Base-by-base conservation (phyloP, 352 stramenopile genomes). In the Plasmopara muralis region DNA sequence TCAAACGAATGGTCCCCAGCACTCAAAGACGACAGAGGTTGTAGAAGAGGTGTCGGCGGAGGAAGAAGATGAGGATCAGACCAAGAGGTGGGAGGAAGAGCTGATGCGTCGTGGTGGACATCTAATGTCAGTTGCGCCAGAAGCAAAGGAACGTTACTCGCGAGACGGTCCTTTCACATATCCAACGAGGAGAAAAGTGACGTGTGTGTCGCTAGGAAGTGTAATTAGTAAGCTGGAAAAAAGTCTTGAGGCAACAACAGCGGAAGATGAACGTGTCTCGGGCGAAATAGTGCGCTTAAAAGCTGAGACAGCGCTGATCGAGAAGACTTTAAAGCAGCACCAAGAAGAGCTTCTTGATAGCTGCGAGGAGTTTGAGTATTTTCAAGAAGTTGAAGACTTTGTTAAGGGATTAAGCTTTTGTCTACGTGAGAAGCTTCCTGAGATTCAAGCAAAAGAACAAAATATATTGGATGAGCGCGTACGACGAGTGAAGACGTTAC, bases 301-400 rank as follows among this genome's bases (percentile, higher is more conserved):
- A 37, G 66, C 72, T 6, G 80, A 91, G 34, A 53, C 55, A 3
- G 47, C 60, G 30, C 52, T 82, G 9, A 61, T 84, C 5, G 55
- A 85, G 25, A 58, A 72, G 13, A 72, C 62, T 20, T 25, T 80
- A 4, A 45, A 62, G 20, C 33, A 77, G 28, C 73, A 91, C 43
- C 46, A 54, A 6, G 57, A 84, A 50, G 72, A 87, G 20, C 65
- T 84, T 6, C 47, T 79, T 4, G 55, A 61, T 3, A 74, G 64
- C 42, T 87, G 77, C 15, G 72, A 88, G 57, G 62, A 87, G 63
- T 87, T 82, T 53, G 80, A 91, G 43, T 89, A 84, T 47, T 89
- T 89, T 35, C 77, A 87, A 41, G 69, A 80, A 14, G 53, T 91
- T 5, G 78, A 89, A 57, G 74, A 87, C 54, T 91, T 74, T 45